Evolutionary conservation across 2,329 filamentous ascomycete genomes (phyloP).

Genomic region (Claviceps pusilla): DNA sequence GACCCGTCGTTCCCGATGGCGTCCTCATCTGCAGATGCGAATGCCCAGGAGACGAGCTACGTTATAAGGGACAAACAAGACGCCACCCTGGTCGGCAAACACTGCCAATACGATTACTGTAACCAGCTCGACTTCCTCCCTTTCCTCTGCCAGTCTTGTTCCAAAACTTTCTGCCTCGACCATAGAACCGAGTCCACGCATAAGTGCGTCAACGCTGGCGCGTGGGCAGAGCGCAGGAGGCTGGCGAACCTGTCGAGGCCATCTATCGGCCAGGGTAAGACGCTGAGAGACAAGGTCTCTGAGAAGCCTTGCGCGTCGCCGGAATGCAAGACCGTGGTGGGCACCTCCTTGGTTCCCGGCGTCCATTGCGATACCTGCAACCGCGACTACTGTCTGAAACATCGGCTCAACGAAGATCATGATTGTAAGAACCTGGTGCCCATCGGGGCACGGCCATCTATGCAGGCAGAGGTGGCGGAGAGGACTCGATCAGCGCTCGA

Average conservation of each 20-base stretch:
- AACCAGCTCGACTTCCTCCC: constrained; percentile 92
- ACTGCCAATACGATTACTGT: constrained; percentile 86
- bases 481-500: constrained; percentile 61
- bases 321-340: constrained; percentile 54
- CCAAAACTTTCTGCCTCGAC: constrained; percentile 75
- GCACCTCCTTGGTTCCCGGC: constrained; percentile 51
- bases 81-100: constrained; percentile 70
- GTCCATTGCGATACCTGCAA: constrained; percentile 60
- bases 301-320: constrained; percentile 55
- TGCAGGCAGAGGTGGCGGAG: constrained; percentile 36
- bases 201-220: constrained; percentile 45
- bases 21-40: constrained; percentile 27
- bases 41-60: constrained; percentile 40
- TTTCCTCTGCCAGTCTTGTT: constrained; percentile 84
- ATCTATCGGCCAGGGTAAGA: constrained; percentile 38
- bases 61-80: constrained; percentile 60
- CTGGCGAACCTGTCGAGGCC: constrained; percentile 37
- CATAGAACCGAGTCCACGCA: constrained; percentile 80
- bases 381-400: constrained; percentile 61
- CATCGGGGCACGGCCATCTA: constrained; percentile 30
- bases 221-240: constrained; percentile 45
- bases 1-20: constrained; percentile 30
- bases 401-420: constrained; percentile 66
- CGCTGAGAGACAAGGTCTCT: constrained; percentile 36
- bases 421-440: constrained; percentile 63